Conservation (phyloP, 2,329 filamentous ascomycete species). For the Lachnellula cervina region DNA sequence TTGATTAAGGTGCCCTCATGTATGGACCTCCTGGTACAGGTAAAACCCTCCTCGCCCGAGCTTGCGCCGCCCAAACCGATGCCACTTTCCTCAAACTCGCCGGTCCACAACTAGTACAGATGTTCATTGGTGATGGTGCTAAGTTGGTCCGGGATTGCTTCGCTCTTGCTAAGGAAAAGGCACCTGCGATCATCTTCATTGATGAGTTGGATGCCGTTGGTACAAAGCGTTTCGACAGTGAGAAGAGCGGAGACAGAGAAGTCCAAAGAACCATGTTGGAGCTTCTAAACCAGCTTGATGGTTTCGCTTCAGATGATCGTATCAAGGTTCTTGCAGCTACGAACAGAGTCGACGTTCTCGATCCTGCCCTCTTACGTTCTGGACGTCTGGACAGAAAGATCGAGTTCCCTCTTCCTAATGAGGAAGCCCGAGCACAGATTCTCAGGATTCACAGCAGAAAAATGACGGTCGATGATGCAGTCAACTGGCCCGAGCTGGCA, state of each 20-base stretch:
- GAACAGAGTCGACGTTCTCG: constrained; percentile 89
- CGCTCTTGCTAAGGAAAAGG: constrained; percentile 96
- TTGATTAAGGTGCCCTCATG: constrained; percentile 80
- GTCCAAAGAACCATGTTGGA: constrained; percentile 99
- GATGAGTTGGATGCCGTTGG: constrained; percentile 98
- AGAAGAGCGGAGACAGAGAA: constrained; percentile 96
- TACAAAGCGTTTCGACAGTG: constrained; percentile 97
- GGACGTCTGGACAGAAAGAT: constrained; percentile 95
- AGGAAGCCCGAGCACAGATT: constrained; percentile 95
- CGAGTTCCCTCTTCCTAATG: constrained; percentile 95
- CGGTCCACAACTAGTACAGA: constrained; percentile 94
- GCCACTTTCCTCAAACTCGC: constrained; percentile 98
- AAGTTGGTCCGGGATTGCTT: constrained; percentile 98
- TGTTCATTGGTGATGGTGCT: constrained; percentile 98
- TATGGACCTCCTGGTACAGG: constrained; percentile 90
- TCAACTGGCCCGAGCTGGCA: constrained; percentile 95
- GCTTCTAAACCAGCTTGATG: constrained; percentile 95
- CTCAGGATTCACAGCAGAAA: constrained; percentile 96
- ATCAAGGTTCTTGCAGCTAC: constrained; percentile 96
- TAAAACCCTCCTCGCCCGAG: constrained; percentile 88
- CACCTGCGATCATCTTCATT: constrained; percentile 98
- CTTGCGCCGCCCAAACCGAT: constrained; percentile 95
- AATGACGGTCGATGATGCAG: constrained; percentile 89
- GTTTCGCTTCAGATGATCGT: constrained; percentile 92
- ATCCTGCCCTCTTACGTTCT: constrained; percentile 84